Percentiles rank a stretch among this genome's conserved stretches.
Evolutionary conservation across 129 eudicot species (phyloP).

Genomic region (Apium graveolens): DNA sequence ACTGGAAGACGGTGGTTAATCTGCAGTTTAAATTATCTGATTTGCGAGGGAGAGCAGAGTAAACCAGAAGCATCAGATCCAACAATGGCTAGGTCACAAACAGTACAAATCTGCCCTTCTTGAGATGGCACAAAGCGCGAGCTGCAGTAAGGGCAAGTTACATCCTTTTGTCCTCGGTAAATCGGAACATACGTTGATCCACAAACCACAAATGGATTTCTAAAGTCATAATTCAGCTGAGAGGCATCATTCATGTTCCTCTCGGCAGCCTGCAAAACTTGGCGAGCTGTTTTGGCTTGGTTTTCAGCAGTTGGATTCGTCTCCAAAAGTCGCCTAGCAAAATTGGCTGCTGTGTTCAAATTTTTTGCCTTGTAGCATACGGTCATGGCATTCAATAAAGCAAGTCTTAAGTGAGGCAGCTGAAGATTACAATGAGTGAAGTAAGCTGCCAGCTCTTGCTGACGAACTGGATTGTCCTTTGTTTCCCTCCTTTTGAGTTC

Average conservation of each 20-base stretch:
- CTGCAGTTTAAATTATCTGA: slow-evolving; percentile 13
- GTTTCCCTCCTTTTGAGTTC: slow-evolving; percentile 20
- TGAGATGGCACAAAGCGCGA: slow-evolving; percentile 15
- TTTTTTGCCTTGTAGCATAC: slow-evolving; percentile 21
- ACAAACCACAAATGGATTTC: slow-evolving; percentile 25
- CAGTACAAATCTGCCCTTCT: slow-evolving; percentile 22
- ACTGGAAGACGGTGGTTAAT: background rate
- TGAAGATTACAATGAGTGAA: slow-evolving; percentile 25
- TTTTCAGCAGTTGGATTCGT: slow-evolving; percentile 18
- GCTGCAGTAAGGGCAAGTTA: slow-evolving; percentile 18
- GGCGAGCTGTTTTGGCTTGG: slow-evolving; percentile 21
- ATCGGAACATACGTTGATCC: slow-evolving; percentile 20
- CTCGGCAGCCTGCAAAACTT: slow-evolving; percentile 23
- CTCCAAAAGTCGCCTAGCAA: slow-evolving; percentile 22
- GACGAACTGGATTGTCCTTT: slow-evolving; percentile 15
- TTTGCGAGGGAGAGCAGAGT: slow-evolving; percentile 17
- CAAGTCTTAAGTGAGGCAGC: slow-evolving; percentile 23
- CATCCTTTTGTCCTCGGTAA: slow-evolving; percentile 19
- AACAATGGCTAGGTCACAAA: slow-evolving; percentile 20
- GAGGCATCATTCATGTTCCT: slow-evolving; percentile 19
- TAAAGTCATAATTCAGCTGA: slow-evolving; percentile 21
- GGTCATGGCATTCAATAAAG: slow-evolving; percentile 18
- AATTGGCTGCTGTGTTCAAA: slow-evolving; percentile 17
- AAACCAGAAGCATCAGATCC: slow-evolving; percentile 23
- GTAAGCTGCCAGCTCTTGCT: slow-evolving; percentile 25